Base-by-base conservation (phyloP, 345 rosid species). In the Triadica sebifera region DNA sequence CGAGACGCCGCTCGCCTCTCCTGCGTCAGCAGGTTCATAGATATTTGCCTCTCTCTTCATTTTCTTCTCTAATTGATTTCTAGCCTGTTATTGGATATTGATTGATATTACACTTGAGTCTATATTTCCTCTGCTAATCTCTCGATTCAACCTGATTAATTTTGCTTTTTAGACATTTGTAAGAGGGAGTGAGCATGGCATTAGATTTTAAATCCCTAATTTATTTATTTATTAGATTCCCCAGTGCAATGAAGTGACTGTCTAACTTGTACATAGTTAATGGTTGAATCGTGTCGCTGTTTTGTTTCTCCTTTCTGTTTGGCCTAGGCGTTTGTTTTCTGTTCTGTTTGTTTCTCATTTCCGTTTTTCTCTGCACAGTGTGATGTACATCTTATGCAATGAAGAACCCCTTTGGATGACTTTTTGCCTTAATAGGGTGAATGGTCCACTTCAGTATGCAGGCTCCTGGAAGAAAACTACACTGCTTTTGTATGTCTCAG, bases 321-420 rank as follows among this genome's bases (percentile, higher is more conserved):
- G 20, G 66, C 17, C 4, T 16, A 15, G 19, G 24, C 50, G 47
- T 64, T 4, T 39, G 50, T 39, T 41, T 64, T 15, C 38, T 12
- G 12, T 12, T 46, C 13, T 52, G 53, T 10, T 39, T 22, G 4
- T 50, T 38, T 58, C 39, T 20, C 53, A 56, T 45, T 75, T 72
- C 3, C n/a, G 39, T 12, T 37, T 8, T 61, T 67, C 52, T 73
- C 69, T 45, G 34, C 74, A 84, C 83, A 94, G 98, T 80, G 93
- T 89, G 45, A 86, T 88, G 93, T 90, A 94, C 79, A 89, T 92
- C 64, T 80, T 94, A 4, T 90, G 97, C 85, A 86, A 87, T 45
- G 98, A 90, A 82, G 98, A 94, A 57, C 98, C 98, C 0, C 79
- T 94, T 8, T 94, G 98, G 98, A 92, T 90, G 98, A 85, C 77